Evolutionary conservation across 2,329 filamentous ascomycete species (phyloP).

Genomic region (Verticillium tricorpus): DNA sequence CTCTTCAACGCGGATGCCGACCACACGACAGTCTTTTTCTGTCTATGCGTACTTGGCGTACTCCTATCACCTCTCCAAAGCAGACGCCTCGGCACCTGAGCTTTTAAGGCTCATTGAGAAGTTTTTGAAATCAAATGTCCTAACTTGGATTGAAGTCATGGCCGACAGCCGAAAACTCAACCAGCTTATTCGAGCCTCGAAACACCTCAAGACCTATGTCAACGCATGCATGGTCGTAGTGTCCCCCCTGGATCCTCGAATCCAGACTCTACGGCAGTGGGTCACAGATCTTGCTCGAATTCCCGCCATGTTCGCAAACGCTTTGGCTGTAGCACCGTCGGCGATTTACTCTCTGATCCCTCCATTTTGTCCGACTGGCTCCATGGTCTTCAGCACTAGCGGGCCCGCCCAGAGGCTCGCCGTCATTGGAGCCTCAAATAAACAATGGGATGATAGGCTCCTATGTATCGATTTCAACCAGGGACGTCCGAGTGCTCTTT

Average conservation of each 20-base stretch:
- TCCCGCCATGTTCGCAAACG: slow-evolving; percentile 22
- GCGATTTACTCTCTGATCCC: slow-evolving; percentile 25
- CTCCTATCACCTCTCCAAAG: slow-evolving; percentile 27
- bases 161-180: slow-evolving; percentile 5
- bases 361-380: slow-evolving; percentile 25
- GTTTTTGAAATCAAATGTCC: slow-evolving; percentile 27
- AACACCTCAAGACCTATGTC: slow-evolving; percentile 13
- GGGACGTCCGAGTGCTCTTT: slow-evolving; percentile 17
- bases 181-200: slow-evolving; percentile 1
- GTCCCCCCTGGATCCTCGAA: slow-evolving; percentile 11
- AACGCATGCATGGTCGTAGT: slow-evolving; percentile 10
- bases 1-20: slow-evolving; percentile 1
- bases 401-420: slow-evolving; percentile 9
- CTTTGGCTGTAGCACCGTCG: slow-evolving; percentile 20
- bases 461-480: slow-evolving; percentile 21
- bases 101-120: slow-evolving; percentile 18
- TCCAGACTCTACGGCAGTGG: slow-evolving; percentile 20
- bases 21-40: slow-evolving; percentile 14
- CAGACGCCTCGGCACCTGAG: slow-evolving; percentile 14
- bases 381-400: slow-evolving; percentile 16
- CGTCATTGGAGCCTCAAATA: slow-evolving; percentile 17
- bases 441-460: slow-evolving; percentile 26
- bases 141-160: slow-evolving; percentile 30
- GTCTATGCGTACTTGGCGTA: slow-evolving; percentile 25
- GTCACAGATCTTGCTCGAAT: slow-evolving; percentile 24